Percentiles rank a stretch among this genome's conserved stretches.
Conservation (phyloP, 352 stramenopile species). For the Thraustochytrium striatum region DNA sequence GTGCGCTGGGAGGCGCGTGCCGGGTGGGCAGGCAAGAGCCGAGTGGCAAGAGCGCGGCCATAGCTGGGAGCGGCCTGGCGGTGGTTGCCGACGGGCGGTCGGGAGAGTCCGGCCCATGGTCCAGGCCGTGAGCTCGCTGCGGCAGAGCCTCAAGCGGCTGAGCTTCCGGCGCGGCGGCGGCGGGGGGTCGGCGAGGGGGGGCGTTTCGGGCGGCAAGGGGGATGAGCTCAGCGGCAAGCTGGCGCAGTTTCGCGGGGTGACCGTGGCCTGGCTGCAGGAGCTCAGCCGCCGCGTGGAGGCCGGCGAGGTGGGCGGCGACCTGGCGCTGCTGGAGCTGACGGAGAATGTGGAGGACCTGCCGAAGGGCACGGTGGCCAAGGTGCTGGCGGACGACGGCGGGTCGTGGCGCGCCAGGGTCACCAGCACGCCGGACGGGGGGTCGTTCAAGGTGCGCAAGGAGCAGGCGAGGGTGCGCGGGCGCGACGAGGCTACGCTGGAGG, state of each 20-base stretch:
- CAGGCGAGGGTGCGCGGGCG: no score
- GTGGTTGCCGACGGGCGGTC: no score
- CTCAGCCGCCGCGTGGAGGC: not conserved
- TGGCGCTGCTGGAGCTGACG: not conserved
- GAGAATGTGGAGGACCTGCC: not conserved
- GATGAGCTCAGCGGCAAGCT: not conserved
- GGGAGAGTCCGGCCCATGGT: no score
- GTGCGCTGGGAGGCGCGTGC: no score
- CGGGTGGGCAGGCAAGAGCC: no score
- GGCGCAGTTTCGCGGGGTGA: not conserved
- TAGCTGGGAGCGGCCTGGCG: no score
- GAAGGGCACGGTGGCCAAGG: not conserved
- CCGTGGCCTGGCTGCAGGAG: not conserved
- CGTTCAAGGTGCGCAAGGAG: not conserved
- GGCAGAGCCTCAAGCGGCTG: not conserved
- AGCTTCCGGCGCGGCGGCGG: not conserved
- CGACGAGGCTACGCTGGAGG: not conserved
- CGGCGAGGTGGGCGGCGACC: not conserved
- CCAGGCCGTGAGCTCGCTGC: not conserved
- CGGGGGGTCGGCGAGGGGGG: not conserved
- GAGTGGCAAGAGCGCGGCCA: no score
- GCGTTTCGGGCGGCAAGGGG: no score
- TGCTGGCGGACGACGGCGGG: not conserved
- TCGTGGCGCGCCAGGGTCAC: not conserved
- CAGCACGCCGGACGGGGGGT: not conserved